These are phyloP conservation scores for Vicia sativa DNA, from an alignment of 306 rosid species.

Conservation along the genomic window DNA sequence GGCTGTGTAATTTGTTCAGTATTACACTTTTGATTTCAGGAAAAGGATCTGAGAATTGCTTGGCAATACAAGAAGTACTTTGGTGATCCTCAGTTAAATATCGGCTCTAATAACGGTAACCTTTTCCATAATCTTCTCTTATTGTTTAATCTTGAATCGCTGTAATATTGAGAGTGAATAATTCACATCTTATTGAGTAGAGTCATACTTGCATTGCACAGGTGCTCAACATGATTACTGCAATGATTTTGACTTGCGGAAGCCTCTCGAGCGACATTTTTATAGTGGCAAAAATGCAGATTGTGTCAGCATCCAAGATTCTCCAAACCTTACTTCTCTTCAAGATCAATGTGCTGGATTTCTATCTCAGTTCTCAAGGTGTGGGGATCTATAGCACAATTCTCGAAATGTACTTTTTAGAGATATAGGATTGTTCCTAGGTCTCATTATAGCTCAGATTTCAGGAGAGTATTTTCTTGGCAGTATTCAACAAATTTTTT, in stretches of 20 bases:
- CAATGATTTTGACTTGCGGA: constrained; percentile 81
- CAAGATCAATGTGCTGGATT: constrained; percentile 68
- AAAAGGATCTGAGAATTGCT: constrained; percentile 83
- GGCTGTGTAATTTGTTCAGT: constrained; percentile 25
- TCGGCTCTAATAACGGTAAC: constrained; percentile 53
- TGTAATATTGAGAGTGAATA: neutral
- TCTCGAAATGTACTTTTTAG: constrained; percentile 19
- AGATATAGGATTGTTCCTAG: constrained; percentile 13
- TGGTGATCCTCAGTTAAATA: constrained; percentile 63
- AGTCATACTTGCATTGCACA: constrained; percentile 37
- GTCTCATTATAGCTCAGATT: constrained; percentile 5
- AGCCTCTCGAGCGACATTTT: constrained; percentile 77
- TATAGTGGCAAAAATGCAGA: constrained; percentile 56
- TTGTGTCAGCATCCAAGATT: constrained; percentile 72
- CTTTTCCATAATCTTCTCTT: constrained; percentile 22
- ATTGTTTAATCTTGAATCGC: constrained; percentile 4
- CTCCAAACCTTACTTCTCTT: constrained; percentile 57
- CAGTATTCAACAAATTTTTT: constrained; percentile 14
- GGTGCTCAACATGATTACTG: constrained; percentile 68
- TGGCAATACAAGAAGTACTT: constrained; percentile 95
- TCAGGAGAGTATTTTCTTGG: constrained; percentile 10
- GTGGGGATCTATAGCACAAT: constrained; percentile 12
- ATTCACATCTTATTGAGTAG: constrained; percentile 12
- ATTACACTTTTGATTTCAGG: constrained; percentile 49
- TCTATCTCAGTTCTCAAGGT: constrained; percentile 75